Evolutionary conservation across 2,329 filamentous ascomycete genomes (phyloP), one percentile per base, ranked within the genome.

Genomic region (Botrytis porri): DNA sequence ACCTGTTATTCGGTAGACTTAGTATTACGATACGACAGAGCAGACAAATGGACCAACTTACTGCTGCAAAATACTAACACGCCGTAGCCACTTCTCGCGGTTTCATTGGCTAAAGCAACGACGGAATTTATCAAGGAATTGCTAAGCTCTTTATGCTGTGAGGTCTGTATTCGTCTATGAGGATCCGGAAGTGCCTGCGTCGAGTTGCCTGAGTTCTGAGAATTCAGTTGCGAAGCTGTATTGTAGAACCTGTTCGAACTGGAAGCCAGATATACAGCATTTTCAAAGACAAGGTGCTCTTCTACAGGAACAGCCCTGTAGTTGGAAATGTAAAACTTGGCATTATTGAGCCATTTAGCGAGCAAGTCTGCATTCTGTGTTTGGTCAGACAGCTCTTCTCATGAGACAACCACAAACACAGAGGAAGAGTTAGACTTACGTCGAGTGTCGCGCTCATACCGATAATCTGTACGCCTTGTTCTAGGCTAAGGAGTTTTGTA

Each of bases 361-460:
- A 94, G 84, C 43, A 93, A 79, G 71, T 89, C 85, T 67, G 92
- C 90, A 78, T 94, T 94, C 90, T 93, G 74, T 20, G 22, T 25
- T 29, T 48, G 32, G 16, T 75, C 57, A 76, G 72, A 39, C 43
- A 37, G 10, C 25, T 59, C 63, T 54, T 22, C 32, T 7, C 20
- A 35, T 12, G 3, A 32, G 4, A 1, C 37, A 2, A 25, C 18
- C 37, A 57, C 10, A 32, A 73, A 41, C 32, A 60, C 7, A 32
- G 72, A 41, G 41, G 29, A 29, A 51, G 6, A 22, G 29, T 16
- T 37, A 35, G n/a, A 72, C 77, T 78, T 82, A 92, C 91, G 71
- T 90, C 89, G 64, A 95, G 84, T 0, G 92, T 94, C 7, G 92
- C 92, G 77, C 92, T 94, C 92, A 95, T 94, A 76, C 91, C 92